Conservation (phyloP, 176 grass and related monocot species). For the Ensete glaucum region DNA sequence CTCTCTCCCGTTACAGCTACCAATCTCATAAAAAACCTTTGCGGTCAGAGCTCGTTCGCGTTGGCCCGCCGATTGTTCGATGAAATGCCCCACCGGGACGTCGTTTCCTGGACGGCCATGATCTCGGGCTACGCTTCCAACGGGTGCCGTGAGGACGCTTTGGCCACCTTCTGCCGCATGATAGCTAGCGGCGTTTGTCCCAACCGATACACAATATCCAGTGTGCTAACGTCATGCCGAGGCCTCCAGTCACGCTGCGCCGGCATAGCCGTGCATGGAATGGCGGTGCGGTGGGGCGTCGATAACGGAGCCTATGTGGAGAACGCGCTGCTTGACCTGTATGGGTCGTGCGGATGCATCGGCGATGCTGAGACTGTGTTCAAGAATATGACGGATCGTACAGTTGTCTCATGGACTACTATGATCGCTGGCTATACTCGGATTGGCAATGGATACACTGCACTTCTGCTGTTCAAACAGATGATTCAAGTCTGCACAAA, state of each 20-base stretch:
- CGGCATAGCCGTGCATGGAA: slow-evolving; percentile 16
- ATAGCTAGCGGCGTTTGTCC: slow-evolving; percentile 15
- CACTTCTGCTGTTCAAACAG: slow-evolving; percentile 22
- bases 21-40: slow-evolving; percentile 22
- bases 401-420: slow-evolving; percentile 39
- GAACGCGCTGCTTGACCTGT: slow-evolving; percentile 38
- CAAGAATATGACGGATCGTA: slow-evolving; percentile 23
- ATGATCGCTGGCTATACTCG: slow-evolving; percentile 42
- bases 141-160: slow-evolving; percentile 12
- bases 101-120: slow-evolving; percentile 55
- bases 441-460: slow-evolving; percentile 16
- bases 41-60: slow-evolving; percentile 11
- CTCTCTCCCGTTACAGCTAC: slow-evolving; percentile 18
- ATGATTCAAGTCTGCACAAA: slow-evolving; percentile 31
- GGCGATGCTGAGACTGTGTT: slow-evolving; percentile 28
- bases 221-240: slow-evolving; percentile 31
- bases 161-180: slow-evolving; percentile 30
- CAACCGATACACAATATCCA: slow-evolving; percentile 48
- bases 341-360: slow-evolving; percentile 15
- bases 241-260: background rate
- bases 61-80: slow-evolving; percentile 39
- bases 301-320: slow-evolving; percentile 31
- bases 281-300: slow-evolving; percentile 27
- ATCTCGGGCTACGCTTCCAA: slow-evolving; percentile 45
- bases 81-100: slow-evolving; percentile 37